Evolutionary conservation across 768 basidiomycete species (phyloP).

Genomic region (Agrocybe chaxingu): DNA sequence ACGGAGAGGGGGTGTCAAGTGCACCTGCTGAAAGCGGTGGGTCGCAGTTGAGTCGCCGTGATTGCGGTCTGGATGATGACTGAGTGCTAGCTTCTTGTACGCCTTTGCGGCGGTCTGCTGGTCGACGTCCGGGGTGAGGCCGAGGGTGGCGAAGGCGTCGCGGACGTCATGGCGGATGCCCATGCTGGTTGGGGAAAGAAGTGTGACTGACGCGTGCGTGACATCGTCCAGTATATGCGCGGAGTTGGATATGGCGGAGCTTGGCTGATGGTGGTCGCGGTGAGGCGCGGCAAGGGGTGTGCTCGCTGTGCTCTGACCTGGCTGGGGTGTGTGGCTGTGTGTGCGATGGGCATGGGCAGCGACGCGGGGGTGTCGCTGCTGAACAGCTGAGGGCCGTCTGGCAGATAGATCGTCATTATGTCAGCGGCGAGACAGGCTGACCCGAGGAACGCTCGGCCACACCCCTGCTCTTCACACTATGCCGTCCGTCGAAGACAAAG

Average conservation of each 20-base stretch:
- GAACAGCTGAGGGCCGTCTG: slow-evolving; percentile 11
- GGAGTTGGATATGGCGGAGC: slow-evolving; percentile 16
- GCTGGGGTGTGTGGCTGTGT: slow-evolving; percentile 3
- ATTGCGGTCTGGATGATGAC: slow-evolving; percentile 33
- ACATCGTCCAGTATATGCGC: slow-evolving; percentile 8
- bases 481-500: slow-evolving; percentile 30
- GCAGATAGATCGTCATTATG: slow-evolving; percentile 5
- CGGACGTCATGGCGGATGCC: slow-evolving; percentile 23
- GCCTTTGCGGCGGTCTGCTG: slow-evolving; percentile 22
- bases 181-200: slow-evolving; percentile 15
- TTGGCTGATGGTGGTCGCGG: slow-evolving; percentile 1
- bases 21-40: slow-evolving; percentile 31
- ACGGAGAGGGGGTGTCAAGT: slow-evolving; percentile 3
- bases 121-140: slow-evolving; percentile 21
- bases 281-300: slow-evolving; percentile 6
- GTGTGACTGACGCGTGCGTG: slow-evolving; percentile 21
- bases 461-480: slow-evolving; percentile 24
- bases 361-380: slow-evolving; percentile 13
- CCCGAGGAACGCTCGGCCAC: slow-evolving; percentile 13
- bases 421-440: slow-evolving; percentile 13
- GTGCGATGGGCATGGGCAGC: not conserved
- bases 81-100: slow-evolving; percentile 28
- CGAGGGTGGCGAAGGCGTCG: slow-evolving; percentile 25
- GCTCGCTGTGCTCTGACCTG: slow-evolving; percentile 8
- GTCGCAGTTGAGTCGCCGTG: slow-evolving; percentile 27